Conservation (phyloP, 371 early-diverging fungal species). For the Lichtheimia ornata region DNA sequence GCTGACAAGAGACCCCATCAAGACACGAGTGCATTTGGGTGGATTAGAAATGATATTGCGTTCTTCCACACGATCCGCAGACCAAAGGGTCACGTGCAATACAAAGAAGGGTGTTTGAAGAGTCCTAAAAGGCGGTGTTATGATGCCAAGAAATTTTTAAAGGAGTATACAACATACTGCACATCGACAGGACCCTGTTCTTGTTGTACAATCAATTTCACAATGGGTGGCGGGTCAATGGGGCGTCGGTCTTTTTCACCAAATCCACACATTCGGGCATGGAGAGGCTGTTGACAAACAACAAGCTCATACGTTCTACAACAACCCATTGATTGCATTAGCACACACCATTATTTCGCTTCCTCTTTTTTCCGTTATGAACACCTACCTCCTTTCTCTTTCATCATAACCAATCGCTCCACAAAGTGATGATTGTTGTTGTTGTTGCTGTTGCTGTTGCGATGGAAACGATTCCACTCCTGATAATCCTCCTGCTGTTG, state of each 20-base stretch:
- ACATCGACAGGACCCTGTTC: conserved; percentile 43
- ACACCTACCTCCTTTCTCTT: conserved; percentile 22
- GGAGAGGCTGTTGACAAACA: conserved; percentile 77
- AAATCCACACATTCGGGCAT: conserved; percentile 85
- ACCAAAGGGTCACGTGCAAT: conserved; percentile 78
- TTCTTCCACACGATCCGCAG: conserved; percentile 62
- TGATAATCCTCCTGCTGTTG: conserved; percentile 6
- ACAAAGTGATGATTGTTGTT: conserved; percentile 7
- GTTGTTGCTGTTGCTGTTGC: not conserved
- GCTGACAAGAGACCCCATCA: conserved; percentile 82
- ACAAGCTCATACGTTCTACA: conserved; percentile 53
- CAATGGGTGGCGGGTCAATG: conserved; percentile 72
- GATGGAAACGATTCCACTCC: not conserved
- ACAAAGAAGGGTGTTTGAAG: conserved; percentile 70
- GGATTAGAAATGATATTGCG: conserved; percentile 60
- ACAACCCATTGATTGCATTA: not conserved
- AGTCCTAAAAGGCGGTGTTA: conserved; percentile 25
- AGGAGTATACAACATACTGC: conserved; percentile 34
- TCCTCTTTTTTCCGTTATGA: not conserved
- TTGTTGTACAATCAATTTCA: conserved; percentile 57
- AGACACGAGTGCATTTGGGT: conserved; percentile 66
- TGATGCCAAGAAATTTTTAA: not conserved
- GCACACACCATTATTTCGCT: not conserved
- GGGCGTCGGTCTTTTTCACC: conserved; percentile 79
- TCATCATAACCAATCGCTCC: conserved; percentile 24